Evolutionary conservation across 768 basidiomycete species (phyloP), one percentile per base, ranked within the genome.

Genomic region (Guyanaporus albipodus): DNA sequence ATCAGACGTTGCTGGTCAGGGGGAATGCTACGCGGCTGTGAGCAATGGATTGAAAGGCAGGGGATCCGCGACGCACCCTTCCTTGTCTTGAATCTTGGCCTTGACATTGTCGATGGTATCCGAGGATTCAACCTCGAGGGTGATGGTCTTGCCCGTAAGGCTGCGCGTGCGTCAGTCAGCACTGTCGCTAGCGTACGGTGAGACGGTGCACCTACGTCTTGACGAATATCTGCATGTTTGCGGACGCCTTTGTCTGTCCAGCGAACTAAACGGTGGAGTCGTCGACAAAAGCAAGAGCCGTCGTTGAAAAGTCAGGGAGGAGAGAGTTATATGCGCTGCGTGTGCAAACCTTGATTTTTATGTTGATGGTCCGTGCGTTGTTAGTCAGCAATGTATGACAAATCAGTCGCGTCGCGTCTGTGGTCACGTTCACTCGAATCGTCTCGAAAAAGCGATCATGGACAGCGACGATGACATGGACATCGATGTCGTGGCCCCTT

Each of bases 81-180:
- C 92, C 78, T 94, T 95, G 78, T 95, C 91, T 67, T 94, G 91
- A 63, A 96, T 93, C 72, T 93, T 94, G 67, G 90, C 80, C 77
- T 94, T 95, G 75, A 95, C 92, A 81, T 94, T 93, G 77, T 94
- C 91, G 73, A 94, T 92, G 56, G 91, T 94, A 75, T 94, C 91
- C 50, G 91, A 93, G 57, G 91, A 93, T 73, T 95, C 91, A 62
- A 95, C 91, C 80, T 94, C 92, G 71, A 96, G 87, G 66, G 91
- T 94, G 78, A 94, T 93, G 61, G 94, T 97, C 79, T 96, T 96
- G 69, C 92, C 93, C 82, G 93, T 95, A 62, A 95, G 89, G 85
- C 89, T 92, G 60, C 26, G 17, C 31, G n/a, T 53, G 35, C 19
- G 55, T 26, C 12, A n/a, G 51, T 43, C 43, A 54, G 51, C n/a